A percentile compares a stretch with the other conserved stretches of the same genome.
Evolutionary conservation across 192 early-diverging fungal species (phyloP).

Genomic region (Paraglomus occultum): DNA sequence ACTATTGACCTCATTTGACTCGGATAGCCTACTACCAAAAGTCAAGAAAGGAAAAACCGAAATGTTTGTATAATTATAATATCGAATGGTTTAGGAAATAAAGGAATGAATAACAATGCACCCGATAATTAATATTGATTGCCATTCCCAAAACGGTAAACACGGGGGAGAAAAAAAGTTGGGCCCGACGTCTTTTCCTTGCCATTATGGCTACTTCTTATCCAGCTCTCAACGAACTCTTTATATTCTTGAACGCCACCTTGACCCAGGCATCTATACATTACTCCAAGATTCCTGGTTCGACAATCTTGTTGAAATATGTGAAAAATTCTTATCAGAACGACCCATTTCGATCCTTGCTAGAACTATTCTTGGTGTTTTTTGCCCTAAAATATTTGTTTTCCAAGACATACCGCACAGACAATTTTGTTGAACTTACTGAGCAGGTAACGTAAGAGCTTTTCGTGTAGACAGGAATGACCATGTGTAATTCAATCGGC

Average conservation of each 20-base stretch:
- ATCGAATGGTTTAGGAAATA: constrained; percentile 2
- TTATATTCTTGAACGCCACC: constrained; percentile 22
- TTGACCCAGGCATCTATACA: constrained; percentile 21
- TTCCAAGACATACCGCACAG: constrained; percentile 76
- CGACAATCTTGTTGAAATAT: constrained; percentile 74
- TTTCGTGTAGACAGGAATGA: not conserved
- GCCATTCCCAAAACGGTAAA: not conserved
- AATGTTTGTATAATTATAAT: no score
- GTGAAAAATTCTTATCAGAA: constrained; percentile 90
- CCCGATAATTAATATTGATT: not conserved
- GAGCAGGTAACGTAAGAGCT: constrained; percentile 60
- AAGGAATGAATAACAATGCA: not conserved
- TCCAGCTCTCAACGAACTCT: constrained; percentile 20
- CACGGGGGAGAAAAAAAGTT: constrained; percentile 17
- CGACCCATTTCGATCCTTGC: constrained; percentile 83
- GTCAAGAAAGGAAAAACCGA: no score
- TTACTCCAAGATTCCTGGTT: constrained; percentile 55
- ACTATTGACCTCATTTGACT: no score
- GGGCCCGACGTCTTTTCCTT: not conserved
- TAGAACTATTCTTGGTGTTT: constrained; percentile 80
- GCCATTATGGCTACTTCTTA: constrained; percentile 6
- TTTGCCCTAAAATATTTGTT: constrained; percentile 90
- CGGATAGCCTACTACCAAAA: no score
- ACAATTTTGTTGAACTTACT: constrained; percentile 75
- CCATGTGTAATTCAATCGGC: not conserved